These are phyloP conservation scores for Globisporangium mamillatum DNA, from an alignment of 352 stramenopile species.

Conservation along the genomic window DNA sequence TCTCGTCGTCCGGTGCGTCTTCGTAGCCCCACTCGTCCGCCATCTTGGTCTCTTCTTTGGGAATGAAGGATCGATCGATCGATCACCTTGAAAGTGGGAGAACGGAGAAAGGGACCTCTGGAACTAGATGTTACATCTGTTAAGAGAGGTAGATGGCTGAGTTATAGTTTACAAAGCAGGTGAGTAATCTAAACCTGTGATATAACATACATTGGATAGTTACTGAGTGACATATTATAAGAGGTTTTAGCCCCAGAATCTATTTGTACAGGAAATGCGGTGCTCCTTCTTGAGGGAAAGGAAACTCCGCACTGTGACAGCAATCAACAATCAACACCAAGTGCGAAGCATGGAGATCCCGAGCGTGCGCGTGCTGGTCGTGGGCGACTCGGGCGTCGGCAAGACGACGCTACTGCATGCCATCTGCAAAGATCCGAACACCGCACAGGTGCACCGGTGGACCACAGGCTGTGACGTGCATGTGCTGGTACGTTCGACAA, in stretches of 20 bases:
- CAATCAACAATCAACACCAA: neutral
- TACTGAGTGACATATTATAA: neutral
- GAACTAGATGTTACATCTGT: neutral
- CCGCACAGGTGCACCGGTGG: conserved; percentile 42
- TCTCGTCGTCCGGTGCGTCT: conserved; percentile 84
- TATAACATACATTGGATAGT: neutral
- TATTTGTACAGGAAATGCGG: neutral
- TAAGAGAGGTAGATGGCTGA: neutral
- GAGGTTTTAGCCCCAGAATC: too few relatives aligned
- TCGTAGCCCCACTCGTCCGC: conserved; percentile 64
- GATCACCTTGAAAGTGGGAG: neutral
- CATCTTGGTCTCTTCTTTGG: conserved; percentile 32
- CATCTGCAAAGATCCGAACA: conserved; percentile 40
- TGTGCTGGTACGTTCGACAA: conserved; percentile 42
- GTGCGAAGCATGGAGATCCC: conserved; percentile 57
- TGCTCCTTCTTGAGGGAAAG: neutral
- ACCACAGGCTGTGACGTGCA: conserved; percentile 83
- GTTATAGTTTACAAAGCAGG: neutral
- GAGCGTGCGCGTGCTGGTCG: conserved; percentile 71
- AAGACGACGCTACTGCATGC: conserved; percentile 76
- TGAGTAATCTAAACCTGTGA: neutral
- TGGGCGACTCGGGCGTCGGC: conserved; percentile 84
- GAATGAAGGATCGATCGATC: neutral
- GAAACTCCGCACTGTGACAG: neutral
- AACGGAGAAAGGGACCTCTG: neutral